Evolutionary conservation across 495 filamentous ascomycete species (phyloP).

Genomic region (Rusavskia elegans): DNA sequence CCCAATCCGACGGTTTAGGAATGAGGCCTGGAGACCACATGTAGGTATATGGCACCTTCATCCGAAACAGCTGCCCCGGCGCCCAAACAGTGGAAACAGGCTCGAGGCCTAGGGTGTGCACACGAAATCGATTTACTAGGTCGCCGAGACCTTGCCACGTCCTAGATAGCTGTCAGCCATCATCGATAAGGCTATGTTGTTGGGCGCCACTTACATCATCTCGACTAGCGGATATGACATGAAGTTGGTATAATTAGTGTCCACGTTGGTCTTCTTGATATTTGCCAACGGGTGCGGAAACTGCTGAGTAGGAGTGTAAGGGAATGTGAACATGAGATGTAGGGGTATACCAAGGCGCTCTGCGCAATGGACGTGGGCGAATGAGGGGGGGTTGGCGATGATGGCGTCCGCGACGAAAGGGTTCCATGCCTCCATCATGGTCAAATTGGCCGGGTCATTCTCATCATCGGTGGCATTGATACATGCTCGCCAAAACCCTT

Average conservation of each 20-base stretch:
- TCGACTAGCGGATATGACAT: slow-evolving; percentile 58
- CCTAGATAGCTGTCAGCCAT: slow-evolving; percentile 13
- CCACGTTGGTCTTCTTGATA: slow-evolving; percentile 44
- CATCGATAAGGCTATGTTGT: not conserved
- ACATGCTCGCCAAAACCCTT: slow-evolving; percentile 49
- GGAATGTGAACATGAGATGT: slow-evolving; percentile 52
- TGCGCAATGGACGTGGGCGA: slow-evolving; percentile 50
- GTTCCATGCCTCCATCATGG: slow-evolving; percentile 33
- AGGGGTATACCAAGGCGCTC: slow-evolving; percentile 48
- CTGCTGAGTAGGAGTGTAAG: slow-evolving; percentile 49
- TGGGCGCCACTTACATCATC: slow-evolving; percentile 29
- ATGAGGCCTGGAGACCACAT: slow-evolving; percentile 49
- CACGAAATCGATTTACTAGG: slow-evolving; percentile 47
- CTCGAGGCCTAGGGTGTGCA: slow-evolving; percentile 41
- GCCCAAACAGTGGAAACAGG: slow-evolving; percentile 49
- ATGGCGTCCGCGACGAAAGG: slow-evolving; percentile 60
- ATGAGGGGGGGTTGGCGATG: slow-evolving; percentile 52
- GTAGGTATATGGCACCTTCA: slow-evolving; percentile 49
- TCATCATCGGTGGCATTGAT: slow-evolving; percentile 25
- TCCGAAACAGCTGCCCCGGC: slow-evolving; percentile 41
- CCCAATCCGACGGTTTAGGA: slow-evolving; percentile 52
- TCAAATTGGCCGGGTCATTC: slow-evolving; percentile 30
- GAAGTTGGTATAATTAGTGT: slow-evolving; percentile 50
- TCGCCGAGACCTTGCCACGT: slow-evolving; percentile 42
- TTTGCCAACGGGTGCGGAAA: slow-evolving; percentile 63